A percentile compares a stretch with the other conserved stretches of the same genome.
Evolutionary conservation across 192 early-diverging fungal genomes (phyloP).

Genomic region (Spinellus fusiger): DNA sequence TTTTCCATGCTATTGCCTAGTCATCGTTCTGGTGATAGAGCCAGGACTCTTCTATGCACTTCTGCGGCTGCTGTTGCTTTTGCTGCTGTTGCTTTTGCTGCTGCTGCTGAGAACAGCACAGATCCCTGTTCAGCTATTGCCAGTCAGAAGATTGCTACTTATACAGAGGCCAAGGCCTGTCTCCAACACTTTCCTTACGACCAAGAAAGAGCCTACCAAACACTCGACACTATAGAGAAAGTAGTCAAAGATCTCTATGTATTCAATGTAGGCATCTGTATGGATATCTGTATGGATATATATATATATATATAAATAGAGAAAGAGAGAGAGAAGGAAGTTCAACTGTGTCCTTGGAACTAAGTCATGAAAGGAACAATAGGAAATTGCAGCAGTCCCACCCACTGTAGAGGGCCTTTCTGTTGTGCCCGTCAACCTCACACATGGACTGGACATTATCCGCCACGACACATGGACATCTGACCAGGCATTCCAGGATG

Average conservation of each 20-base stretch:
- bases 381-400: slow-evolving; percentile 28
- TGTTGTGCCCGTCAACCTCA: slow-evolving; percentile 23
- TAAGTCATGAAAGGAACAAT: not conserved
- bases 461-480: slow-evolving; percentile 20
- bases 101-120: not conserved
- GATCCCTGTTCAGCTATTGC: slow-evolving; percentile 29
- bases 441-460: slow-evolving; percentile 23
- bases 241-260: slow-evolving; percentile 26
- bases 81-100: not conserved
- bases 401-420: slow-evolving; percentile 25
- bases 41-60: not conserved
- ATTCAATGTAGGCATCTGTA: slow-evolving; percentile 24
- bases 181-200: slow-evolving; percentile 29
- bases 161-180: slow-evolving; percentile 28
- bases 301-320: not conserved
- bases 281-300: not conserved
- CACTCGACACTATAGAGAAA: slow-evolving; percentile 27
- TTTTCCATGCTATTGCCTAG: not conserved
- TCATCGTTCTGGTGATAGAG: not conserved
- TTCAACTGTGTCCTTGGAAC: not conserved
- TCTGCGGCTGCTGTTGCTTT: not conserved
- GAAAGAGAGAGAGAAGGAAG: no score
- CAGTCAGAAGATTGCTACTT: slow-evolving; percentile 22
- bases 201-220: slow-evolving; percentile 21
- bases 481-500: slow-evolving; percentile 29